phyloP scores from a whole-genome alignment of 306 rosid species.

The Aeschynomene evenia region DNA sequence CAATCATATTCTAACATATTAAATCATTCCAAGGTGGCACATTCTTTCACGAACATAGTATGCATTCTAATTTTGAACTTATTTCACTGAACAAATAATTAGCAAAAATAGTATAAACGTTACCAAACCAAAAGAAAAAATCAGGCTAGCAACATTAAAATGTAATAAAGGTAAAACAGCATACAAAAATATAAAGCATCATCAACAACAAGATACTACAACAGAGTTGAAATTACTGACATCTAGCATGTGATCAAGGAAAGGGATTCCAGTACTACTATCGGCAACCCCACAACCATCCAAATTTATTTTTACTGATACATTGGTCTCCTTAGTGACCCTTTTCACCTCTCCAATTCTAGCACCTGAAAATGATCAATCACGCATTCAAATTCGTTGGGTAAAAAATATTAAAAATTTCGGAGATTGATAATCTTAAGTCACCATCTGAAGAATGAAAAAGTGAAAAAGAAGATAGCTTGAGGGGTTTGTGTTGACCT shows the following conservation, averaged over 20 bases:
- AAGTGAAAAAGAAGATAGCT: not conserved
- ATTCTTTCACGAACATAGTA: not conserved
- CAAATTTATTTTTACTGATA: constrained; percentile 75
- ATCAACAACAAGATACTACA: not conserved
- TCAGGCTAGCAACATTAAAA: not conserved
- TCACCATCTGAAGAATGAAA: not conserved
- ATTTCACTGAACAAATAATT: not conserved
- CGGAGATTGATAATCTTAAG: not conserved
- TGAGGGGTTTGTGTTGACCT: constrained; percentile 36
- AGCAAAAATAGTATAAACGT: not conserved
- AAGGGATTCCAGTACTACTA: constrained; percentile 78
- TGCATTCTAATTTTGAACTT: not conserved
- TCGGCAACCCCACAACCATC: constrained; percentile 89
- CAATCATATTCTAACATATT: constrained; percentile 13
- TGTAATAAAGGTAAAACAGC: not conserved
- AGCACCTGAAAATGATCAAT: constrained; percentile 44
- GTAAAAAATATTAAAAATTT: constrained; percentile 4
- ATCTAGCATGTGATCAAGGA: constrained; percentile 97
- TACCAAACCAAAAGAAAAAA: not conserved
- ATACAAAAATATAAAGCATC: not conserved
- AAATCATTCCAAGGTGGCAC: not conserved
- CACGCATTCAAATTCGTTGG: not conserved
- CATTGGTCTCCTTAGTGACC: constrained; percentile 84
- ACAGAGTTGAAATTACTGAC: constrained; percentile 45
- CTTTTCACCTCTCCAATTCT: constrained; percentile 89